These are phyloP conservation scores for Pythium diclinum DNA, from an alignment of 352 stramenopile species.

Conservation along the genomic window DNA sequence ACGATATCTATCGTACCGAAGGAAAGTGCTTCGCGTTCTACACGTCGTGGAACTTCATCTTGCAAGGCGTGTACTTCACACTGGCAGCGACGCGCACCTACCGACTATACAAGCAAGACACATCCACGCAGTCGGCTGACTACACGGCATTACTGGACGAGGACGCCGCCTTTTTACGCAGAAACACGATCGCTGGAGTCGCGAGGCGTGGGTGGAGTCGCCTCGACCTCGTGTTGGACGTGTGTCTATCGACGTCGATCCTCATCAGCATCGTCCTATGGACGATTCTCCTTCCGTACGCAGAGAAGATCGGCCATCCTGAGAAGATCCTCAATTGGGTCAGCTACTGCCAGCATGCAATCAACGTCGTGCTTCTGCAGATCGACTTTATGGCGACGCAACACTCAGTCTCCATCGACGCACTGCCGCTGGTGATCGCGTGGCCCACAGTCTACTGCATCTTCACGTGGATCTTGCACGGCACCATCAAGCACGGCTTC, in stretches of 20 bases:
- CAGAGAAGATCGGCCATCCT: conserved; percentile 36
- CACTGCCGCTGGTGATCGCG: conserved; percentile 54
- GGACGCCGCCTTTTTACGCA: conserved; percentile 21
- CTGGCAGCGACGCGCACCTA: conserved; percentile 33
- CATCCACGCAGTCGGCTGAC: conserved; percentile 12
- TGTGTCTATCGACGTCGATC: conserved; percentile 59
- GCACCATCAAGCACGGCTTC: conserved; percentile 56
- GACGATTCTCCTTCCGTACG: conserved; percentile 73
- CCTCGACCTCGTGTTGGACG: conserved; percentile 63
- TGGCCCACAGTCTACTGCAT: conserved; percentile 67
- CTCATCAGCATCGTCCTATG: conserved; percentile 74
- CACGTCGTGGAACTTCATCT: conserved; percentile 87
- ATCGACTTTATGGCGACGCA: conserved; percentile 57
- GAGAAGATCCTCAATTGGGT: conserved; percentile 68
- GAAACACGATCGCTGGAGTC: conserved; percentile 9
- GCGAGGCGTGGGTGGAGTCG: conserved; percentile 43
- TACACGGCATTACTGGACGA: conserved; percentile 50
- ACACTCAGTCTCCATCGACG: conserved; percentile 51
- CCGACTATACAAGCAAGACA: conserved; percentile 28
- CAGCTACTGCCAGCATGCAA: conserved; percentile 78
- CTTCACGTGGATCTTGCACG: conserved; percentile 77
- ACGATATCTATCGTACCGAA: conserved; percentile 53
- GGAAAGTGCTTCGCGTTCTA: conserved; percentile 65
- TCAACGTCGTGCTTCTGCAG: conserved; percentile 68
- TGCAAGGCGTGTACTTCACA: conserved; percentile 62